Evolutionary conservation across 1,284 basidiomycete species (phyloP), one percentile per base, ranked within the genome.

Genomic region (Apiotrichum brassicae): DNA sequence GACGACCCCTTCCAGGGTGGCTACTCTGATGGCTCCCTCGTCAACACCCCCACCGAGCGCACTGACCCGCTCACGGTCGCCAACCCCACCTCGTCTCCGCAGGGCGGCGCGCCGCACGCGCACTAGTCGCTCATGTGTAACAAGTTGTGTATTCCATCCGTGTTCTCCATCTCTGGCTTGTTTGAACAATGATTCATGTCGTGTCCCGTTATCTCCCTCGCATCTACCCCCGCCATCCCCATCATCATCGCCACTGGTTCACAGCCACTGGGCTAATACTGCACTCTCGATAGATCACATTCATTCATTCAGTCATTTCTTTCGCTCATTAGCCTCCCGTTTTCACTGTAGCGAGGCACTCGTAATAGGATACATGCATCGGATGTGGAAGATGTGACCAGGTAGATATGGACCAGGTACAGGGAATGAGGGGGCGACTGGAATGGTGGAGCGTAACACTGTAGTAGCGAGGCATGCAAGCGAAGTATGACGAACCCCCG

Each of bases 51-150:
- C n/a, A 26, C 59, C 18, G 62, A 67, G 48, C 50, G 53, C 16
- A n/a, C n/a, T n/a, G 55, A 63, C 53, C 63, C 60, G 18, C 51
- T 64, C 30, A 59, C 62, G 42, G 58, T 61, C 25, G 54, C 52
- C 34, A 56, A 56, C 48, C 54, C 54, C 7, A 12, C 22, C 4
- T 16, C 22, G 33, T 16, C 24, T 12, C 24, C 19, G 19, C 20
- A 12, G n/a, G n/a, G n/a, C n/a, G n/a, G n/a, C 37, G 12, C 40
- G 26, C 9, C 25, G 14, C 28, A n/a, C 26, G 25, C 26, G 9
- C 40, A 25, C 14, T 30, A 26, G 24, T 39, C 13, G 20, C 23
- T 39, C 13, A 12, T n/a, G n/a, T n/a, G n/a, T n/a, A n/a, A n/a
- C n/a, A n/a, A n/a, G n/a, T n/a, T n/a, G n/a, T n/a, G n/a, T n/a